Conservation (phyloP, 768 basidiomycete genomes). For the Kwoniella heveanensis region DNA sequence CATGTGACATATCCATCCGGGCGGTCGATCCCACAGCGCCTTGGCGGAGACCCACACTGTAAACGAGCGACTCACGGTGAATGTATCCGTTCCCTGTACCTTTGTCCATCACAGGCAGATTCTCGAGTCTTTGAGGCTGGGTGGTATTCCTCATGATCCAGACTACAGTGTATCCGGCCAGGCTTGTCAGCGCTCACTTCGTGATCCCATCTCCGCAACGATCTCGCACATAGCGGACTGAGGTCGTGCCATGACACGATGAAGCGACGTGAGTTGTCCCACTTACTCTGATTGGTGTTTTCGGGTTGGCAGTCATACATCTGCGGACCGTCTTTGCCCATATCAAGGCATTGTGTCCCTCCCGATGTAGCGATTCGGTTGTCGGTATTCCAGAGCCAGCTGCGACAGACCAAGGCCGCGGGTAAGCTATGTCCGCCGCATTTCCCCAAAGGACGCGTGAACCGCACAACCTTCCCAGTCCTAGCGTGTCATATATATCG, state of each 20-base stretch:
- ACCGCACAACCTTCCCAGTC: too few relatives aligned
- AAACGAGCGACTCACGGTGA: slow-evolving; percentile 9
- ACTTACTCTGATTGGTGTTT: slow-evolving; percentile 12
- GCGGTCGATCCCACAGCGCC: too few relatives aligned
- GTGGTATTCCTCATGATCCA: slow-evolving; percentile 8
- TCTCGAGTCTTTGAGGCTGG: background rate
- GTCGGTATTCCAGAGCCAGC: background rate
- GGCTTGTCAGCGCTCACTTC: background rate
- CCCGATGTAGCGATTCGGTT: slow-evolving; percentile 2
- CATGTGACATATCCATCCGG: too few relatives aligned
- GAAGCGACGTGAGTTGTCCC: background rate
- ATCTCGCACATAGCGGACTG: too few relatives aligned
- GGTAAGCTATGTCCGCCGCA: too few relatives aligned
- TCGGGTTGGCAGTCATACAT: slow-evolving; percentile 9
- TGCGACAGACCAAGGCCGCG: too few relatives aligned
- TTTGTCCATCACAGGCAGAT: background rate
- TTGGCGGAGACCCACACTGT: too few relatives aligned
- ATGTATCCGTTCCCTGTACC: background rate
- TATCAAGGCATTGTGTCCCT: slow-evolving; percentile 7
- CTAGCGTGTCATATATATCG: too few relatives aligned
- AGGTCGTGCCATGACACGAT: too few relatives aligned
- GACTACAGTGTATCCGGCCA: background rate
- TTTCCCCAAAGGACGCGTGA: too few relatives aligned
- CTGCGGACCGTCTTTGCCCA: slow-evolving; percentile 4
- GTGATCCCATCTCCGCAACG: background rate